Evolutionary conservation across 495 filamentous ascomycete genomes (phyloP).

Genomic region (Neurospora sp.): DNA sequence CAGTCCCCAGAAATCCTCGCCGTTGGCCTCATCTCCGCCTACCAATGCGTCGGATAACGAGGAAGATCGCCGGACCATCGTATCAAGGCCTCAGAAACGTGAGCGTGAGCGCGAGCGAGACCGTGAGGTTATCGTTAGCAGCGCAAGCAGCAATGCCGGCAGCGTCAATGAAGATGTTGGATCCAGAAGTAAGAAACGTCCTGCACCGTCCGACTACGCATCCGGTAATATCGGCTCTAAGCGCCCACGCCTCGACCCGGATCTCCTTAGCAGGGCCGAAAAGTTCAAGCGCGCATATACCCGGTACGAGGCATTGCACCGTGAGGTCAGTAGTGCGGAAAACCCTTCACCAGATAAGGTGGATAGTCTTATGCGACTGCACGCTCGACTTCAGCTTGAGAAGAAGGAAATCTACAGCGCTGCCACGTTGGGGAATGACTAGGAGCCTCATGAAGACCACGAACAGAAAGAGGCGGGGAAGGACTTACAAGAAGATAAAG

Average conservation of each 20-base stretch:
- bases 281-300: conserved; percentile 53
- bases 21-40: conserved; percentile 64
- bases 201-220: conserved; percentile 13
- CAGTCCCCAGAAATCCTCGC: conserved; percentile 49
- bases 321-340: conserved; percentile 40
- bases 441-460: background rate
- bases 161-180: conserved; percentile 6
- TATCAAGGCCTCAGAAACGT: conserved; percentile 8
- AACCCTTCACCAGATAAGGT: conserved; percentile 47
- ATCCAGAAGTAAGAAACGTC: conserved; percentile 28
- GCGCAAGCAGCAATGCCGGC: conserved; percentile 13
- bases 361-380: conserved; percentile 49
- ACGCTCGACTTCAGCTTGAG: conserved; percentile 46
- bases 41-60: conserved; percentile 62
- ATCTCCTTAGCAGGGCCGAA: conserved; percentile 43
- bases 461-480: background rate
- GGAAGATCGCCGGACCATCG: conserved; percentile 12
- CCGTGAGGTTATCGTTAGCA: conserved; percentile 20
- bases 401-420: conserved; percentile 57
- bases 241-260: conserved; percentile 26
- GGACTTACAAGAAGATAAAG: background rate
- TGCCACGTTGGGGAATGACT: background rate
- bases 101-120: conserved; percentile 18
- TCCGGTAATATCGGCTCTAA: conserved; percentile 21
- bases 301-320: conserved; percentile 53